Conservation (phyloP, 2,329 filamentous ascomycete genomes). For the Monosporascus sp. region DNA sequence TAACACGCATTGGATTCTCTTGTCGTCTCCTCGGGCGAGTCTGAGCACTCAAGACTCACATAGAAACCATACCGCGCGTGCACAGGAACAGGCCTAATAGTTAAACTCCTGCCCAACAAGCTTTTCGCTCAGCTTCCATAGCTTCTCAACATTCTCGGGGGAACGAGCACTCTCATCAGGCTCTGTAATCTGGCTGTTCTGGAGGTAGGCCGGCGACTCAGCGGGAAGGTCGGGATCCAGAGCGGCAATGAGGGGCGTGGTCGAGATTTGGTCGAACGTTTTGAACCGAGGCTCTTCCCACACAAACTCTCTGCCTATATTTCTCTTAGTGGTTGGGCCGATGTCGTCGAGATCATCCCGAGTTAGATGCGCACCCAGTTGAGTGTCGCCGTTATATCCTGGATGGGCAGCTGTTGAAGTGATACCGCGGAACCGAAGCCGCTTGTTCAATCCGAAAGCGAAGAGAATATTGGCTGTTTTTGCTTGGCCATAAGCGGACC, state of each 20-base stretch:
- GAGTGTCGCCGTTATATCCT: slow-evolving; percentile 25
- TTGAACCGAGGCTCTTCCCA: slow-evolving; percentile 28
- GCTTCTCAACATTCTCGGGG: slow-evolving; percentile 32
- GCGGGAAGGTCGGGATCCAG: slow-evolving; percentile 32
- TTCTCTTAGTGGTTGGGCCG: too few relatives aligned
- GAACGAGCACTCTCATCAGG: slow-evolving; percentile 25
- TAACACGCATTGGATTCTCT: too few relatives aligned
- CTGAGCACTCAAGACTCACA: too few relatives aligned
- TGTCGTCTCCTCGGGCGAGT: too few relatives aligned
- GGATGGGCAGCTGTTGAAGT: slow-evolving; percentile 31
- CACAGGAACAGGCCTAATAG: too few relatives aligned
- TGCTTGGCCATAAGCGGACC: slow-evolving; percentile 41
- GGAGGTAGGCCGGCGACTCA: slow-evolving; percentile 28
- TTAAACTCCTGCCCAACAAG: slow-evolving; percentile 30
- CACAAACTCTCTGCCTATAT: slow-evolving; percentile 8
- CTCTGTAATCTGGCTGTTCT: slow-evolving; percentile 34
- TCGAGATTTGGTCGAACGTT: slow-evolving; percentile 30
- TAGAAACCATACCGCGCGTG: too few relatives aligned
- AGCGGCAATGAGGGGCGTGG: slow-evolving; percentile 38
- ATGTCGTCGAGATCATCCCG: too few relatives aligned
- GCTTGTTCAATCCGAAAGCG: slow-evolving; percentile 28
- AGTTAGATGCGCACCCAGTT: slow-evolving; percentile 19
- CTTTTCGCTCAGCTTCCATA: slow-evolving; percentile 43
- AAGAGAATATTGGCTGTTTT: slow-evolving; percentile 45
- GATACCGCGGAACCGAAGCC: slow-evolving; percentile 24